Conservation (phyloP, 495 filamentous ascomycete species). For the Tuber aestivum region DNA sequence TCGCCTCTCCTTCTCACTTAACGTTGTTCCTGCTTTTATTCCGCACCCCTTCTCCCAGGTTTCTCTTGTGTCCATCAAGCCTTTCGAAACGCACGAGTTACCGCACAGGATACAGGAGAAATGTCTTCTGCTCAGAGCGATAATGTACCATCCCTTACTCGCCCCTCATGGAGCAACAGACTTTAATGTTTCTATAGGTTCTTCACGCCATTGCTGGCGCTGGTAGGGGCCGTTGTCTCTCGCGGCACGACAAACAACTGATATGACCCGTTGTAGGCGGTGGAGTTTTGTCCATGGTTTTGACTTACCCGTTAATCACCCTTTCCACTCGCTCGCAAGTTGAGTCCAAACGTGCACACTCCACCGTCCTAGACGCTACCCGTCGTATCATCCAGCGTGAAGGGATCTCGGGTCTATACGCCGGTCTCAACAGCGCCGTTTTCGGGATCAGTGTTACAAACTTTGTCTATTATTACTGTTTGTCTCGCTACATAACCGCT, state of each 20-base stretch:
- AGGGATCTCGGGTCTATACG: constrained; percentile 78
- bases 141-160: constrained; percentile 21
- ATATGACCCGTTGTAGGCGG: constrained; percentile 88
- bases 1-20: not conserved
- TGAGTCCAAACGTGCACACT: constrained; percentile 86
- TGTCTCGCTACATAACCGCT: not conserved
- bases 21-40: not conserved
- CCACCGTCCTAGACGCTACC: constrained; percentile 70
- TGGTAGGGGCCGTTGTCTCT: constrained; percentile 12
- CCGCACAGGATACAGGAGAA: not conserved
- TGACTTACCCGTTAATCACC: constrained; percentile 97
- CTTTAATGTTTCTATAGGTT: constrained; percentile 27
- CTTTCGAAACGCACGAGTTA: not conserved
- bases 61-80: not conserved
- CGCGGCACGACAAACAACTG: constrained; percentile 65
- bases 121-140: constrained; percentile 33
- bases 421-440: constrained; percentile 80
- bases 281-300: constrained; percentile 86
- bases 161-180: not conserved
- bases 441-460: constrained; percentile 99
- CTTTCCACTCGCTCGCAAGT: constrained; percentile 97
- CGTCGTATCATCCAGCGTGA: constrained; percentile 85
- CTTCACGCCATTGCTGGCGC: constrained; percentile 41
- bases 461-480: constrained; percentile 99
- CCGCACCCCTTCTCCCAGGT: not conserved